Conservation (phyloP, 148 eudicot species). For the Arctostaphylos glauca region DNA sequence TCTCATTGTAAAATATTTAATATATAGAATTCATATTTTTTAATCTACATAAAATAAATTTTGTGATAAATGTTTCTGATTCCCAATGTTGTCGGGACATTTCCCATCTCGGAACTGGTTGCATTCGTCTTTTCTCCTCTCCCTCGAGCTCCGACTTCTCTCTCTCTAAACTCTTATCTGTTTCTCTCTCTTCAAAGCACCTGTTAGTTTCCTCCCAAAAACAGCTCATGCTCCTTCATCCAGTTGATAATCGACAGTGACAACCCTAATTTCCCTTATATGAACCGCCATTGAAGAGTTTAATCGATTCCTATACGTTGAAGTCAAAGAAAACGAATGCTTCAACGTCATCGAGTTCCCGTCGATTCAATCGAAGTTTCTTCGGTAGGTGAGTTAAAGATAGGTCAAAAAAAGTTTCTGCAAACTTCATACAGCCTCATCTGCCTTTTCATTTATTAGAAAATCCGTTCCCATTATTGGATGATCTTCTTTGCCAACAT, state of each 20-base stretch:
- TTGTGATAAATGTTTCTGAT: too few relatives aligned
- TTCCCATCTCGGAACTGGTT: conserved; percentile 2
- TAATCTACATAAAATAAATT: too few relatives aligned
- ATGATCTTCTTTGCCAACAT: neutral
- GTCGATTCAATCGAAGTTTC: neutral
- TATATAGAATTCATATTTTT: too few relatives aligned
- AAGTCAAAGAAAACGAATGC: neutral
- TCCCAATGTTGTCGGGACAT: neutral
- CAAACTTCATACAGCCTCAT: neutral
- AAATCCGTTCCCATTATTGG: neutral
- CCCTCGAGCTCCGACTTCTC: neutral
- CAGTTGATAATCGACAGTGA: neutral
- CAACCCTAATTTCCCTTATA: too few relatives aligned
- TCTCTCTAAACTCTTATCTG: neutral
- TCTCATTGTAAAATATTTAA: too few relatives aligned
- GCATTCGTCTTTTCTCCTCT: neutral
- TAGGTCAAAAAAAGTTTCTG: neutral
- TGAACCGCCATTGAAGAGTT: conserved; percentile 4
- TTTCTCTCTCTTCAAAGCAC: neutral
- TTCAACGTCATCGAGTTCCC: neutral
- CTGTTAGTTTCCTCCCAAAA: neutral
- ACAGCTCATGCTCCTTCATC: neutral
- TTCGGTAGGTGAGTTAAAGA: neutral
- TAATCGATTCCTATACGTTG: neutral
- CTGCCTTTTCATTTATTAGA: neutral